A percentile compares a stretch with the other conserved stretches of the same genome.
Evolutionary conservation across 1,139 yeast genomes (phyloP).

Genomic region (Hemisphaericaspora xylofermentans): DNA sequence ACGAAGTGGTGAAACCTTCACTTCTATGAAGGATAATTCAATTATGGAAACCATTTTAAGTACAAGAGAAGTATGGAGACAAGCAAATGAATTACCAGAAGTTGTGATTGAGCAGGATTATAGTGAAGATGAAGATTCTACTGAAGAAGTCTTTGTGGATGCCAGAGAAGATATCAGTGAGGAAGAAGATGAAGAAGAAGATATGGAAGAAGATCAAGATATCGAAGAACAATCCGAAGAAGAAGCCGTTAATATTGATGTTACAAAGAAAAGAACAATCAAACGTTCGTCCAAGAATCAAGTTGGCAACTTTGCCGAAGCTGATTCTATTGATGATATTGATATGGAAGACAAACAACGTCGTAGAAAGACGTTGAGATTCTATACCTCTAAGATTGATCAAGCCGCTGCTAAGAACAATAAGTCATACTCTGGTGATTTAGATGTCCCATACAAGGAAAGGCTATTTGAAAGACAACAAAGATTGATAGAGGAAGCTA

Average conservation of each 20-base stretch:
- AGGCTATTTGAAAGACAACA: conserved; percentile 87
- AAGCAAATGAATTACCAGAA: conserved; percentile 52
- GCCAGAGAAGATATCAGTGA: conserved; percentile 22
- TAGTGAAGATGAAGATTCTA: conserved; percentile 19
- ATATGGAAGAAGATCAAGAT: conserved; percentile 17
- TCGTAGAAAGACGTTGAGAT: conserved; percentile 82
- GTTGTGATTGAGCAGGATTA: conserved; percentile 11
- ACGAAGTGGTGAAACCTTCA: conserved; percentile 52
- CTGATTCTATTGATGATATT: conserved; percentile 63
- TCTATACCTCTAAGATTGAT: conserved; percentile 95
- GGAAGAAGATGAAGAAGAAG: conserved; percentile 20
- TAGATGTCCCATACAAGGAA: conserved; percentile 91
- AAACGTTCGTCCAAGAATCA: conserved; percentile 27
- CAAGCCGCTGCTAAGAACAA: conserved; percentile 60
- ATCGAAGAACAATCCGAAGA: conserved; percentile 13
- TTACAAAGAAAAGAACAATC: conserved; percentile 47
- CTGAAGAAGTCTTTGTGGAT: conserved; percentile 29
- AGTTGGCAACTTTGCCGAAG: conserved; percentile 59
- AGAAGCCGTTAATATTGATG: conserved; percentile 41
- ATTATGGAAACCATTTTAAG: conserved; percentile 84
- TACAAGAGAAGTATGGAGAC: conserved; percentile 88
- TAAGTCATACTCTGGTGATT: conserved; percentile 74
- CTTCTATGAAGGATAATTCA: conserved; percentile 77
- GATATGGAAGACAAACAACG: conserved; percentile 84
- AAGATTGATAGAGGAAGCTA: conserved; percentile 82